Conservation (phyloP, 352 stramenopile species). For the Phytophthora fragariaefolia region DNA sequence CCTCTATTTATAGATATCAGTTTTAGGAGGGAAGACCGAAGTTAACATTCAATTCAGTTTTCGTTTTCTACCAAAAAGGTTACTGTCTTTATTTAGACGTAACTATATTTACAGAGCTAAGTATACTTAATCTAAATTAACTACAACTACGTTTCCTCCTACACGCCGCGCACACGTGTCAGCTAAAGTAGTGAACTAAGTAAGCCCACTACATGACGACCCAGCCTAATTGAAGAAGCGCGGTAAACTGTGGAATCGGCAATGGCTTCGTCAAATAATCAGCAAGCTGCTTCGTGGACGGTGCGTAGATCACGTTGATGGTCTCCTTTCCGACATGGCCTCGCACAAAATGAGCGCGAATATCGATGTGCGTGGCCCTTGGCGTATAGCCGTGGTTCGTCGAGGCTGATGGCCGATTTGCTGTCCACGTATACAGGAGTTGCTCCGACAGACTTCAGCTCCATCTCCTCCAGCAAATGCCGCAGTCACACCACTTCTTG, state of each 20-base stretch:
- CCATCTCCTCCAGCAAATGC: neutral
- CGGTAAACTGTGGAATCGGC: neutral
- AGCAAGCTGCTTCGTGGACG: neutral
- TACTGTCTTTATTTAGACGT: no score
- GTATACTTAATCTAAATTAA: no score
- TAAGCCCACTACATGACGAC: no score
- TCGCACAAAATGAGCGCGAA: neutral
- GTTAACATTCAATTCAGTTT: no score
- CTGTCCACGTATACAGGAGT: conserved; percentile 9
- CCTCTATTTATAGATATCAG: no score
- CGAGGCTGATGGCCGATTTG: neutral
- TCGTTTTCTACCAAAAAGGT: no score
- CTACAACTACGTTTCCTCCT: no score
- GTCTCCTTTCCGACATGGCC: neutral
- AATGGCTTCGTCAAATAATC: neutral
- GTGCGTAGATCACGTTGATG: neutral
- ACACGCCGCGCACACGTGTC: no score
- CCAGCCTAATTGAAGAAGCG: neutral
- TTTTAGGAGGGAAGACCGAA: no score
- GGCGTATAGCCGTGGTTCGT: neutral
- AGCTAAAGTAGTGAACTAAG: no score
- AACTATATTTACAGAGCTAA: no score
- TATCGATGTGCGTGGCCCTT: neutral
- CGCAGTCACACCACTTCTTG: neutral
- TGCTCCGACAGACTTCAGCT: neutral